These are phyloP conservation scores for Tuber melanosporum DNA, from an alignment of 495 filamentous ascomycete genomes.

Conservation along the genomic window DNA sequence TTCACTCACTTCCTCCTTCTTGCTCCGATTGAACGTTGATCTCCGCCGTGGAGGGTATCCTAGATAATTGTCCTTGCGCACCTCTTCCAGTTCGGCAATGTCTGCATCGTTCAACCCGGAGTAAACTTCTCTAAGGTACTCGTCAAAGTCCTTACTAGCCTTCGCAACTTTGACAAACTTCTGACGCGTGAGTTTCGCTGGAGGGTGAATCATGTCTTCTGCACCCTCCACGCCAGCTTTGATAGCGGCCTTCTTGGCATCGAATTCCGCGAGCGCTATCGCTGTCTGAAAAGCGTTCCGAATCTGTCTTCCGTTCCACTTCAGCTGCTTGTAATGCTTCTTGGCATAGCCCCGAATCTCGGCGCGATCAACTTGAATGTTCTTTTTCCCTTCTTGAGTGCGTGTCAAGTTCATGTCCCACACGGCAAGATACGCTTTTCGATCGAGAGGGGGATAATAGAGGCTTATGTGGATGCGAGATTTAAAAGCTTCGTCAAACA, in stretches of 20 bases:
- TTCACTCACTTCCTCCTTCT: not conserved
- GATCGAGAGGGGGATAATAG: constrained; percentile 45
- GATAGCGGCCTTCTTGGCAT: not conserved
- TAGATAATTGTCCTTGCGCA: not conserved
- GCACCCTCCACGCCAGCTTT: not conserved
- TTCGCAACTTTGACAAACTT: not conserved
- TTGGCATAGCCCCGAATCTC: constrained; percentile 14
- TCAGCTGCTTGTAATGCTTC: constrained; percentile 9
- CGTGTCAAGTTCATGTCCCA: constrained; percentile 17
- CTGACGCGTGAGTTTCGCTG: not conserved
- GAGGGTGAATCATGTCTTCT: not conserved
- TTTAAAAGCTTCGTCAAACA: constrained; percentile 49
- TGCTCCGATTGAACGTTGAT: not conserved
- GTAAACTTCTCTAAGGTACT: not conserved
- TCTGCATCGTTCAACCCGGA: not conserved
- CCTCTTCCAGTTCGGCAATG: not conserved
- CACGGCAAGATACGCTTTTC: not conserved
- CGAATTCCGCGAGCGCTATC: constrained; percentile 22
- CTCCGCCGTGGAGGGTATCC: not conserved
- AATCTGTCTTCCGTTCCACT: constrained; percentile 31
- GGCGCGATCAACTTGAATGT: constrained; percentile 9
- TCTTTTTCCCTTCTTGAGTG: constrained; percentile 9
- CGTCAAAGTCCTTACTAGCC: not conserved
- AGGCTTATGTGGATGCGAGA: constrained; percentile 49
- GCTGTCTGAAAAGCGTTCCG: constrained; percentile 32